Evolutionary conservation across 2,329 filamentous ascomycete genomes (phyloP), one percentile per base, ranked within the genome.

Genomic region (Alternaria solani): DNA sequence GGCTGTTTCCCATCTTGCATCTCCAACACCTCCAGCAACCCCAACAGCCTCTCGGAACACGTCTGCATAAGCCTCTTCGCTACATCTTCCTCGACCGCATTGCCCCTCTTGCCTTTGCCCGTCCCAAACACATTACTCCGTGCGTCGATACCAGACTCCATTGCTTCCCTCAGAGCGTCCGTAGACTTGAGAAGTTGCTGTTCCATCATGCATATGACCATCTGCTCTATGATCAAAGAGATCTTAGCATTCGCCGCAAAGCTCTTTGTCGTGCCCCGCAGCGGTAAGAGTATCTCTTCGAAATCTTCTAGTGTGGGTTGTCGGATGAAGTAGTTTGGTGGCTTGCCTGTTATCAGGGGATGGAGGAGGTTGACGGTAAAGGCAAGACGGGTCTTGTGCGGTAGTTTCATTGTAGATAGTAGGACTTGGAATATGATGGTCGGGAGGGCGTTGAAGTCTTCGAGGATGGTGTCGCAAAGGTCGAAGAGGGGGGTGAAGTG

Each of bases 401-500:
- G 73, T 5, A 86, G 78, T 25, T 81, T 76, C 8, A 82, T 78
- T 54, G 82, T 78, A 63, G 82, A 80, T 6, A 88, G 73, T 64
- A 91, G 84, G 1, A 86, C 78, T 6, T 83, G 77, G 67, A 91
- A 91, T 20, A 85, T 75, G 1, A 83, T 77, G 1, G 90, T 79
- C 0, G 89, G 86, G 1, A 89, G 79, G n/a, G 83, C 81, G 60
- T 85, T 85, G 36, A 91, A 77, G 56, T 82, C 81, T 51, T 86
- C 83, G 34, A 85, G 83, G 65, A 87, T 85, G 36, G 84, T 81
- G 64, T 87, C 84, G 71, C 89, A 89, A 18, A 92, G 82, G 38
- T 85, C 83, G 14, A 83, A 79, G 7, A 86, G 75, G 34, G 81
- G 79, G 2, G 89, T 79, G 57, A 85, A 84, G 39, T 80, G 77